Evolutionary conservation across 2,329 filamentous ascomycete genomes (phyloP).

Genomic region (Curvularia verruculosa): DNA sequence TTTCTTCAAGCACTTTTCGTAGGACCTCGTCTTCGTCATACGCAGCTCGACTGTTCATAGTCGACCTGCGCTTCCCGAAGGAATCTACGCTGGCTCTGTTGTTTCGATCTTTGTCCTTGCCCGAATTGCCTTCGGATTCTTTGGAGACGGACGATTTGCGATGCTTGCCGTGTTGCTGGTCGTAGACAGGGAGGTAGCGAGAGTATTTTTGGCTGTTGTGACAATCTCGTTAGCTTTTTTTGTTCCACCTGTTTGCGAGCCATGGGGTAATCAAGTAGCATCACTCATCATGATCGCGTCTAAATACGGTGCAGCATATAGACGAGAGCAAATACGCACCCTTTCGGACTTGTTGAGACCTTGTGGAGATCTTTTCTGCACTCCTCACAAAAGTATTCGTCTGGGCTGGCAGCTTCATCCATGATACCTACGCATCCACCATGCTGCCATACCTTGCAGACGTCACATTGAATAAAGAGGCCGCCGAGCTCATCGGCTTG

Average conservation of each 20-base stretch:
- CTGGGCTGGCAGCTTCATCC: constrained; percentile 88
- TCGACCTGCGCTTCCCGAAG: constrained; percentile 83
- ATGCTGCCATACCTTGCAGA: constrained; percentile 98
- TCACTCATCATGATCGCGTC: neutral
- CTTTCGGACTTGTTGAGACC: constrained; percentile 78
- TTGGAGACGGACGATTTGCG: constrained; percentile 70
- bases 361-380: constrained; percentile 92
- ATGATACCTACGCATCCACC: constrained; percentile 97
- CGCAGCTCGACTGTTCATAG: constrained; percentile 95
- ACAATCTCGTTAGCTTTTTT: constrained; percentile 9
- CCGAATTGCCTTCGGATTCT: constrained; percentile 61
- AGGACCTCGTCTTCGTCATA: constrained; percentile 95
- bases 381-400: constrained; percentile 97
- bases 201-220: constrained; percentile 64
- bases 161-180: constrained; percentile 58
- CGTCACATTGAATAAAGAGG: constrained; percentile 96
- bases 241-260: neutral
- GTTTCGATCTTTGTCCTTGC: constrained; percentile 63
- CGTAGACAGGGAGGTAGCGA: constrained; percentile 66
- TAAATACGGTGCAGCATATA: constrained; percentile 16
- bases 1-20: constrained; percentile 89
- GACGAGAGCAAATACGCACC: constrained; percentile 65
- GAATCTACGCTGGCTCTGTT: constrained; percentile 61
- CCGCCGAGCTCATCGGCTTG: constrained; percentile 80
- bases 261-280: neutral